A percentile compares a stretch with the other conserved stretches of the same genome.
Evolutionary conservation across 208 protist species (phyloP).

Genomic region (Angomonas desouzai): DNA sequence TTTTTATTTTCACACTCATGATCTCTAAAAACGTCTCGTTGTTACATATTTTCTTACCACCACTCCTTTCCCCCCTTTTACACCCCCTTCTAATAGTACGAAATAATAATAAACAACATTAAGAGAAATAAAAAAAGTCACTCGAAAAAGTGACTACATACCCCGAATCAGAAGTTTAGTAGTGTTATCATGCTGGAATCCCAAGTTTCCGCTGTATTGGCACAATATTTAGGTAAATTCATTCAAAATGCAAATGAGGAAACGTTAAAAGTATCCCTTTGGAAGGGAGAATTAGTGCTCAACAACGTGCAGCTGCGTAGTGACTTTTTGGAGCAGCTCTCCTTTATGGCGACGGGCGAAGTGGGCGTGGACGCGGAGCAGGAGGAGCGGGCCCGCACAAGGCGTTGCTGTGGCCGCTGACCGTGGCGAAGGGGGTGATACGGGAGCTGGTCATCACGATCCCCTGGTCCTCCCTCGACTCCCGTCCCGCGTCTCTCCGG

Average conservation of each 20-base stretch:
- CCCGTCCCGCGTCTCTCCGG: conserved; percentile 57
- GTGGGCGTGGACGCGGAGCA: not conserved
- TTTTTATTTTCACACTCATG: no score
- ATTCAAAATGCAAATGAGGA: conserved; percentile 71
- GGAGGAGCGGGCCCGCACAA: not conserved
- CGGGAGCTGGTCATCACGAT: conserved; percentile 49
- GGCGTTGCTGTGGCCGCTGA: conserved; percentile 67
- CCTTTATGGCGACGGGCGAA: conserved; percentile 19
- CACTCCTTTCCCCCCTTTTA: no score
- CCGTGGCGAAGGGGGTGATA: conserved; percentile 66
- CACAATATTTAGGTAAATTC: conserved; percentile 58
- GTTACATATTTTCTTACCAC: no score
- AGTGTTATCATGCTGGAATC: conserved; percentile 61
- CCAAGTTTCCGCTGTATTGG: conserved; percentile 62
- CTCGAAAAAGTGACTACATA: no score
- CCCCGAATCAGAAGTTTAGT: no score
- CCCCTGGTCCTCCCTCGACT: conserved; percentile 75
- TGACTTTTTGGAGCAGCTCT: conserved; percentile 59
- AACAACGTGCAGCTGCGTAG: conserved; percentile 60
- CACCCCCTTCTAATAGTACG: no score
- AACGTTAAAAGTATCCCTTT: conserved; percentile 73
- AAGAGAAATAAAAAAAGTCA: no score
- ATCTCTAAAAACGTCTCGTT: no score
- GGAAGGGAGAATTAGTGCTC: conserved; percentile 72
- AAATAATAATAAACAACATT: no score